Evolutionary conservation across 2,329 filamentous ascomycete species (phyloP).

Genomic region (Microdochium paspali): DNA sequence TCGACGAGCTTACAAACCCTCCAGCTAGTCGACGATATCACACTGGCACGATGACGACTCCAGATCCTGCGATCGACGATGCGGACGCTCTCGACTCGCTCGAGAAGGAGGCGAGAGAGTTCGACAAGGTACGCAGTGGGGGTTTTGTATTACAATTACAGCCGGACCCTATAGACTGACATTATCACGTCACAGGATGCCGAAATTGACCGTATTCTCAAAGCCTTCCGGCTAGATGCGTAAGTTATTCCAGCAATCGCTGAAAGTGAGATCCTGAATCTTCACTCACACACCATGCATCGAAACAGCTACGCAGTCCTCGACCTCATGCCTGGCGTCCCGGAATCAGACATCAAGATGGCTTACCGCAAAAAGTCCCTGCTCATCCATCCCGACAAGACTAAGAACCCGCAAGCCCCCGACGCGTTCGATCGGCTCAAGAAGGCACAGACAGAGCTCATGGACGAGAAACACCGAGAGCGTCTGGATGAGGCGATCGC

Average conservation of each 20-base stretch:
- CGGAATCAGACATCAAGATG: conserved; percentile 92
- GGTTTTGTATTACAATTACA: not conserved
- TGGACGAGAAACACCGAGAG: conserved; percentile 87
- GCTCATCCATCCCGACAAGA: conserved; percentile 97
- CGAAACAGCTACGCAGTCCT: conserved; percentile 73
- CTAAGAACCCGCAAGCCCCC: conserved; percentile 78
- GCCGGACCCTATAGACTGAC: conserved; percentile 8
- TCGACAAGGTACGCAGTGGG: conserved; percentile 59
- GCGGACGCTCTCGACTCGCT: conserved; percentile 66
- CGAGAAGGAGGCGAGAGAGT: conserved; percentile 79
- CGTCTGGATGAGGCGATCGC: conserved; percentile 90
- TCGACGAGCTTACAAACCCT: not conserved
- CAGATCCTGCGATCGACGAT: conserved; percentile 27
- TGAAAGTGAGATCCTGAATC: too few species aligned
- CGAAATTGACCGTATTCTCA: conserved; percentile 89
- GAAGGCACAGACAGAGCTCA: conserved; percentile 82
- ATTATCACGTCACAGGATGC: conserved; percentile 55
- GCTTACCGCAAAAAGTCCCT: conserved; percentile 97
- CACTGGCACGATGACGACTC: conserved; percentile 23
- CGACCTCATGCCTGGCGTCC: conserved; percentile 88
- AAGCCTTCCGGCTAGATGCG: conserved; percentile 70
- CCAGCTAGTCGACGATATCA: too few species aligned
- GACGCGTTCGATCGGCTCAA: conserved; percentile 96
- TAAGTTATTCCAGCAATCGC: conserved; percentile 24
- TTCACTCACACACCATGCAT: too few species aligned